Conservation (phyloP, 495 filamentous ascomycete species). For the Penicillium turbatum region DNA sequence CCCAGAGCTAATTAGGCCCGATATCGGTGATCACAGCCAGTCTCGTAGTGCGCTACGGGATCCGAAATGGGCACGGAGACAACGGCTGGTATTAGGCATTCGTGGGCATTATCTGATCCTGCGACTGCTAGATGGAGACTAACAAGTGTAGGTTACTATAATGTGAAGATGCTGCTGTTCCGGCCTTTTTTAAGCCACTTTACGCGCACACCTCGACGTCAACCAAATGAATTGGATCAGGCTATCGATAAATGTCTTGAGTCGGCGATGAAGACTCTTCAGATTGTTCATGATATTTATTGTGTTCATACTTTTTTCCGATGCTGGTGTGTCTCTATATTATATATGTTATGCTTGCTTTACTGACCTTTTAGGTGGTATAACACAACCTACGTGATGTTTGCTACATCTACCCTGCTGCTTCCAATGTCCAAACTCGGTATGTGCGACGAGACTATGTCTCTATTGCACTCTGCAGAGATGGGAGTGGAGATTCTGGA, state of each 20-base stretch:
- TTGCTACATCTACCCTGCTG: conserved; percentile 40
- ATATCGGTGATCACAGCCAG: conserved; percentile 20
- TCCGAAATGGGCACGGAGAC: conserved; percentile 39
- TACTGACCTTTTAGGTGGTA: conserved; percentile 35
- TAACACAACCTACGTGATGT: conserved; percentile 44
- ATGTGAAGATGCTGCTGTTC: conserved; percentile 41
- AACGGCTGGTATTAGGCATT: conserved; percentile 36
- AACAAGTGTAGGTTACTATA: conserved; percentile 31
- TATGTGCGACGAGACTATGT: conserved; percentile 30
- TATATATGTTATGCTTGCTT: not conserved
- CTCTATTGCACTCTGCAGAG: conserved; percentile 31
- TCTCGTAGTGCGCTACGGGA: conserved; percentile 31
- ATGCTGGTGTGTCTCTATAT: conserved; percentile 30
- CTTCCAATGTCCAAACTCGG: conserved; percentile 37
- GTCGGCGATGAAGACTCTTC: conserved; percentile 37
- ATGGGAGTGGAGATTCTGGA: conserved; percentile 42
- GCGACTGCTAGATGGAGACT: not conserved
- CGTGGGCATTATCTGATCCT: conserved; percentile 18
- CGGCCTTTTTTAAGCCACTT: conserved; percentile 38
- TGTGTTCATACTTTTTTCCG: conserved; percentile 41
- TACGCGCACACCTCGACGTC: conserved; percentile 32
- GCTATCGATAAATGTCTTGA: conserved; percentile 37
- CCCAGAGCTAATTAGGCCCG: conserved; percentile 34
- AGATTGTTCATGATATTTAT: conserved; percentile 41
- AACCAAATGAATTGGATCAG: conserved; percentile 30